A percentile compares a stretch with the other conserved stretches of the same genome.
Evolutionary conservation across 2,329 filamentous ascomycete genomes (phyloP).

Genomic region (Alternaria burnsii): DNA sequence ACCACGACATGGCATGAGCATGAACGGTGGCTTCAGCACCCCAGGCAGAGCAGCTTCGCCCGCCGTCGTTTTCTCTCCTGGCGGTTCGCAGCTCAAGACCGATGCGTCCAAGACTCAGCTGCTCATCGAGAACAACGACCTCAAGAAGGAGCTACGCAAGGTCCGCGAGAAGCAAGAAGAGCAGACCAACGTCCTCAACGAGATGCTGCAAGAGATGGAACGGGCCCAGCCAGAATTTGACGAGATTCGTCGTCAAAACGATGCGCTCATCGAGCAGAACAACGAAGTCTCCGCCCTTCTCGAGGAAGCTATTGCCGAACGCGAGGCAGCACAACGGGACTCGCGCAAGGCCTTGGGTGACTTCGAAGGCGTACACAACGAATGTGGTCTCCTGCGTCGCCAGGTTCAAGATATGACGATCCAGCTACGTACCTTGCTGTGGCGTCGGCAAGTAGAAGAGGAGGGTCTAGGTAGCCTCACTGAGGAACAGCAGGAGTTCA

Average conservation of each 20-base stretch:
- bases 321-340: constrained; percentile 79
- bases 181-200: constrained; percentile 79
- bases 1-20: constrained; percentile 58
- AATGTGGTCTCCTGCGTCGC: constrained; percentile 81
- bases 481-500: constrained; percentile 74
- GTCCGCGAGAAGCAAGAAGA: constrained; percentile 79
- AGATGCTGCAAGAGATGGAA: constrained; percentile 85
- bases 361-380: constrained; percentile 67
- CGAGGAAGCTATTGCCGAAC: constrained; percentile 81
- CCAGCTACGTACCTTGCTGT: constrained; percentile 88
- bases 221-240: constrained; percentile 87
- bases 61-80: constrained; percentile 61
- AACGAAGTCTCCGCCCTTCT: constrained; percentile 80
- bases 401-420: constrained; percentile 89
- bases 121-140: constrained; percentile 68
- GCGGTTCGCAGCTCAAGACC: constrained; percentile 62
- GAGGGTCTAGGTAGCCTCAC: constrained; percentile 77
- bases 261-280: constrained; percentile 80
- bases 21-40: constrained; percentile 60
- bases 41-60: constrained; percentile 62
- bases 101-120: constrained; percentile 69
- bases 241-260: constrained; percentile 82
- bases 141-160: constrained; percentile 75
- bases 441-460: constrained; percentile 84
- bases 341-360: constrained; percentile 81